Base-by-base conservation (phyloP, 352 stramenopile species). In the Pythium diclinum region DNA sequence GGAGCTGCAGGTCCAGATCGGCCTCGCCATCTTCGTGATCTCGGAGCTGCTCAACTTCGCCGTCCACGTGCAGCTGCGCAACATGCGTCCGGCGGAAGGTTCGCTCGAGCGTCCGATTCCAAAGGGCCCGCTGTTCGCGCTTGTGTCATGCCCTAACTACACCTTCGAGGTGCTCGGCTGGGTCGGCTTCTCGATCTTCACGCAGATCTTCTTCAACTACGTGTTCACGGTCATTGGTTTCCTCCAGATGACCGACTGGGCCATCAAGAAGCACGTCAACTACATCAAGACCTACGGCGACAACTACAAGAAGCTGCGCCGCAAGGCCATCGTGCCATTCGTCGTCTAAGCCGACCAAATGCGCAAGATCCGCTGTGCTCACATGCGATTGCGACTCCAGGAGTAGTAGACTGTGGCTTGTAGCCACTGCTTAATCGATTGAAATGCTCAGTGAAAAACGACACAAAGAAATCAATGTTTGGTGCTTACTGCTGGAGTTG, bases 81-180 rank as follows among this genome's bases (percentile, higher is more conserved):
- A 82, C 63, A 68, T 95, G 75, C 83, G 87, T 11, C 81, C 83
- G 6, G 78, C 78, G 0, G 87, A 95, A 65, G 86, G 86, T 42
- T 91, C 78, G 28, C 83, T 91, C 66, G 71, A 81, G 36, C 81
- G 85, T 19, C 83, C 82, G 23, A 79, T 91, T 23, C 87, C 83
- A 17, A 88, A 78, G 62, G 84, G 81, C 3, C 77, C 72, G 54
- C 79, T 95, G 28, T 96, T 97, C 60, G 67, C 73, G n/a, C 72
- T 94, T 42, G 84, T 96, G 16, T 93, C 87, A 64, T 96, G 87
- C 75, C 89, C 89, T 33, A 97, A 97, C 74, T 97, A 97, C 75
- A 92, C 82, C 60, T 95, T 94, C 63, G 89, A 97, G 63, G 84
- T 97, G 62, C 74, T 93, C 23, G 83, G 85, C 49, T 97, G 89